These are phyloP conservation scores for Gyromitra esculenta DNA, from an alignment of 2,329 filamentous ascomycete genomes.

Conservation along the genomic window DNA sequence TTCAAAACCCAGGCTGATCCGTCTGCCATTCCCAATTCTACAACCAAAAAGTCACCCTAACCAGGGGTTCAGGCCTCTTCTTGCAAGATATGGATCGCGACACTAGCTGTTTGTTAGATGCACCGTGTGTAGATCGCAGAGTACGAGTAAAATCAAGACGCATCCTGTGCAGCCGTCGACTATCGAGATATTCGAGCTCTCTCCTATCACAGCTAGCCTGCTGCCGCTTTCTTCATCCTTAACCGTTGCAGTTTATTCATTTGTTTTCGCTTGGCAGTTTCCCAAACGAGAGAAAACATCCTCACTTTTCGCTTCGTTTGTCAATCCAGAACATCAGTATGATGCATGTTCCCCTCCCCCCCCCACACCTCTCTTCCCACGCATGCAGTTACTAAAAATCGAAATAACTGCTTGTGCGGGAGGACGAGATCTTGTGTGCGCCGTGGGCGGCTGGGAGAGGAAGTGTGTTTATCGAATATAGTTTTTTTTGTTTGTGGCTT, in stretches of 20 bases:
- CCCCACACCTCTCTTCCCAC: slow-evolving; percentile 9
- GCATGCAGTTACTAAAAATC: slow-evolving; percentile 38
- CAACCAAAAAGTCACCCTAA: neutral
- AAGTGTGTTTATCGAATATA: slow-evolving; percentile 28
- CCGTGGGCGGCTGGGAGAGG: slow-evolving; percentile 26
- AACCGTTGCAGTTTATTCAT: neutral
- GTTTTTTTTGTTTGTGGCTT: slow-evolving; percentile 11
- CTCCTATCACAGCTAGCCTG: slow-evolving; percentile 36
- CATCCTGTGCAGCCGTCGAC: neutral
- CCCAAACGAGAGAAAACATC: slow-evolving; percentile 33
- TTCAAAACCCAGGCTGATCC: slow-evolving; percentile 19
- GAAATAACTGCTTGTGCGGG: slow-evolving; percentile 6
- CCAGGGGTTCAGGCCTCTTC: neutral
- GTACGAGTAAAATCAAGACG: slow-evolving; percentile 19
- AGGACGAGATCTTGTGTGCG: slow-evolving; percentile 12
- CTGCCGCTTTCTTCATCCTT: slow-evolving; percentile 23
- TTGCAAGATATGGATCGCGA: slow-evolving; percentile 10
- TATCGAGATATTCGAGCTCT: slow-evolving; percentile 26
- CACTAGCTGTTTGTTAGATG: slow-evolving; percentile 27
- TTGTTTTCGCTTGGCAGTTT: slow-evolving; percentile 18
- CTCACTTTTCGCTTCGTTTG: slow-evolving; percentile 11
- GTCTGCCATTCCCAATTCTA: slow-evolving; percentile 5
- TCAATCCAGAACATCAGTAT: neutral
- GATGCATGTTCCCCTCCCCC: slow-evolving; percentile 27
- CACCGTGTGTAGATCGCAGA: slow-evolving; percentile 26